Conservation (phyloP, 495 filamentous ascomycete genomes). For the Lophiotrema nucula region DNA sequence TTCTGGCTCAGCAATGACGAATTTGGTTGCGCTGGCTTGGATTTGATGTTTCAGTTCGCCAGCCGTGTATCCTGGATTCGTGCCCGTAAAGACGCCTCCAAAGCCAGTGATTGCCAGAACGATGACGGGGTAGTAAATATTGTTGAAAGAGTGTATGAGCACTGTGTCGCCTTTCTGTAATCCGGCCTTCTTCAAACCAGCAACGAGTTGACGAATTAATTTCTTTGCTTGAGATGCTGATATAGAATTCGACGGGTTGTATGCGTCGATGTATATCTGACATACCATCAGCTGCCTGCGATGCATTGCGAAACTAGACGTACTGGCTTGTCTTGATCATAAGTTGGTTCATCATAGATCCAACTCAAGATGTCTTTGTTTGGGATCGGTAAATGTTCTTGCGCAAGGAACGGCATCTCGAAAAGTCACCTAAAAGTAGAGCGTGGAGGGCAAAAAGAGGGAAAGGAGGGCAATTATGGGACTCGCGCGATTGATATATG, state of each 20-base stretch:
- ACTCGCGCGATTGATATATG: no score
- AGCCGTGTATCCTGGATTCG: conserved; percentile 65
- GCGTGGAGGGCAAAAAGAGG: neutral
- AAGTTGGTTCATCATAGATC: conserved; percentile 34
- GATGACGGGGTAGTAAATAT: conserved; percentile 24
- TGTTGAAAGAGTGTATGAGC: conserved; percentile 38
- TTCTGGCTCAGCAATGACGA: conserved; percentile 35
- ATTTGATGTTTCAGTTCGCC: conserved; percentile 68
- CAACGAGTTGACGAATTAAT: conserved; percentile 36
- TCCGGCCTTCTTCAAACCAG: conserved; percentile 37
- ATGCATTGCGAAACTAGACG: neutral
- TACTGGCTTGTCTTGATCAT: conserved; percentile 38
- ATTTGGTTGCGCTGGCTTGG: conserved; percentile 59
- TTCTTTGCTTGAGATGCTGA: conserved; percentile 31
- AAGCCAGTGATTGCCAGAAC: conserved; percentile 65
- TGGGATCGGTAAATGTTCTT: conserved; percentile 29
- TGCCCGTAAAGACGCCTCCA: conserved; percentile 70
- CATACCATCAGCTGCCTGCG: neutral
- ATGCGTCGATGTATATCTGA: conserved; percentile 36
- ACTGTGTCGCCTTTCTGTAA: conserved; percentile 38
- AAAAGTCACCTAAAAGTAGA: neutral
- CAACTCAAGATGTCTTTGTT: conserved; percentile 40
- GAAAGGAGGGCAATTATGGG: neutral
- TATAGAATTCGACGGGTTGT: conserved; percentile 29
- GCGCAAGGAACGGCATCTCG: conserved; percentile 21